phyloP scores from a whole-genome alignment of 2,329 filamentous ascomycete genomes.

The Didymella pinodella region DNA sequence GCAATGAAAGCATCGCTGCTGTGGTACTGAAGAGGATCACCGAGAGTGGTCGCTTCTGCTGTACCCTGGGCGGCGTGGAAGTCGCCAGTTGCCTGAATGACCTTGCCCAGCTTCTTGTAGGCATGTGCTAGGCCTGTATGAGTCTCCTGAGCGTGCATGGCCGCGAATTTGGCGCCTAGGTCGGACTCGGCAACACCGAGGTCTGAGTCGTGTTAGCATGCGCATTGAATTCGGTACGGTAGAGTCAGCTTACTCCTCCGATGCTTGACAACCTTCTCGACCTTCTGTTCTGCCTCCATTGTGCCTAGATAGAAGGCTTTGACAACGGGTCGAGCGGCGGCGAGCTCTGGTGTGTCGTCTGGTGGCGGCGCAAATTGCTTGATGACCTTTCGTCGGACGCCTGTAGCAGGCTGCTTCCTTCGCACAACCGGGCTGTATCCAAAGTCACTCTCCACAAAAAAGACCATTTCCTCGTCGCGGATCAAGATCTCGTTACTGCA shows the following conservation, averaged over 20 bases:
- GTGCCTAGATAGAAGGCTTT: conserved; percentile 95
- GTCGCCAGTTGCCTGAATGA: conserved; percentile 92
- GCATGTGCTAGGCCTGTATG: conserved; percentile 88
- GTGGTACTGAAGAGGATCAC: conserved; percentile 93
- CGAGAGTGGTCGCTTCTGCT: conserved; percentile 91
- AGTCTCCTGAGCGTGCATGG: conserved; percentile 88
- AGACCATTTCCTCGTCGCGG: conserved; percentile 93
- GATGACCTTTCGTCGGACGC: conserved; percentile 90
- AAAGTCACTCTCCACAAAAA: conserved; percentile 99
- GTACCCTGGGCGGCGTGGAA: conserved; percentile 97
- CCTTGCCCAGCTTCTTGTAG: conserved; percentile 92
- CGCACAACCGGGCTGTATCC: conserved; percentile 95
- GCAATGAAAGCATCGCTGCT: conserved; percentile 96
- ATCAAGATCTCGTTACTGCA: conserved; percentile 92
- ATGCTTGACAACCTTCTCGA: conserved; percentile 91
- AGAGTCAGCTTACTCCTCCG: conserved; percentile 72
- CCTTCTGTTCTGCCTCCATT: conserved; percentile 97
- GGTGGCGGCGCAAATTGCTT: conserved; percentile 98
- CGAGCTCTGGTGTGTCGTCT: conserved; percentile 94
- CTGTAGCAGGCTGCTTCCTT: conserved; percentile 95
- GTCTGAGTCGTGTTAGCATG: conserved; percentile 62
- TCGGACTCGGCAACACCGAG: conserved; percentile 92
- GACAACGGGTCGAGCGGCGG: conserved; percentile 86
- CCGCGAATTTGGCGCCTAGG: conserved; percentile 86
- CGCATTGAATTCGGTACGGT: neutral